Base-by-base conservation (phyloP, 148 eudicot species). In the Chenopodium formosanum region DNA sequence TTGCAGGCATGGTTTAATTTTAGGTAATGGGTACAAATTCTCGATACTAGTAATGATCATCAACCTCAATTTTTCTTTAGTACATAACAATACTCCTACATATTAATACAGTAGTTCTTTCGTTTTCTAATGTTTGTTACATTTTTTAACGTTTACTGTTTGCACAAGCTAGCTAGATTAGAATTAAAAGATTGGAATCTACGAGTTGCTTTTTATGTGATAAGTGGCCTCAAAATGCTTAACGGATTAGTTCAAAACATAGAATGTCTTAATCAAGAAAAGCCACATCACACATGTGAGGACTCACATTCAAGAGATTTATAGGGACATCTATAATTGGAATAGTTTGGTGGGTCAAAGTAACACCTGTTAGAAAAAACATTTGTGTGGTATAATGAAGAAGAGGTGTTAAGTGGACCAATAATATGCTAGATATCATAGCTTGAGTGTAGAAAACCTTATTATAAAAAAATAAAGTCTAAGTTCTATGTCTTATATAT, bases 261-360 rank as follows among this genome's bases (percentile, higher is more conserved):
- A 14, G 0, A 48, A 66, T 50, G 83, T 81, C 79, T 1, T 32
- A 67, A 67, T 67, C 83, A 50, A 2, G 16, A 64, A 48, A 46
- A 40, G 65, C 37, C 64, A 82, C 32, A 31, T 31, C 32, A 31
- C 32, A 31, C 32, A 53, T 60, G 69, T 25, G 62, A 60, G 8
- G 1, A 29, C 60, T 50, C 73, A 72, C 17, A 79, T 22, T 52
- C 46, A 50, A 7, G 4, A 64, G 78, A 75, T 67, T 34, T 80
- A 52, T 58, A 27, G 19, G 63, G 2, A 23, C 78, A 62, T 48
- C 47, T 48, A 78, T n/a, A 78, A 72, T 11, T 81, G 66, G 84
- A 71, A 86, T 52, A 78, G 80, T 82, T 86, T 79, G 83, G 81
- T 76, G 10, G 86, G 89, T 86, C 86, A 84, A 84, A 84, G 50